Percentiles rank a stretch among this genome's conserved stretches.
phyloP scores from a whole-genome alignment of 352 stramenopile species.

The Elongisporangium undulatum region DNA sequence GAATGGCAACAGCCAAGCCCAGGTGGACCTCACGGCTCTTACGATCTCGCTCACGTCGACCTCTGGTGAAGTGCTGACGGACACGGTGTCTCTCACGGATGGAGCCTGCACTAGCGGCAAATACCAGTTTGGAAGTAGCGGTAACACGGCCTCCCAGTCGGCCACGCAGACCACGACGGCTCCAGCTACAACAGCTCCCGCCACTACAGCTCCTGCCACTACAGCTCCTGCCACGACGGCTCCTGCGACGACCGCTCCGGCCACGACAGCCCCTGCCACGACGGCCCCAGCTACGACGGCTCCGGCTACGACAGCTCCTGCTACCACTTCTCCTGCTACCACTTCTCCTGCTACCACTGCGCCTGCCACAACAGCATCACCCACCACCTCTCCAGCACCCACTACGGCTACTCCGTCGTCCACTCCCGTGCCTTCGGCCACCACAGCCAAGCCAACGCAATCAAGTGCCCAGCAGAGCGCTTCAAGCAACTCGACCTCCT shows the following conservation, averaged over 20 bases:
- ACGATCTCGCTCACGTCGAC: slow-evolving; percentile 40
- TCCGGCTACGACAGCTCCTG: background rate
- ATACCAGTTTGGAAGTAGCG: slow-evolving; percentile 29
- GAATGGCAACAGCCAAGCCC: slow-evolving; percentile 23
- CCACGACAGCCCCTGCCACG: slow-evolving; percentile 2
- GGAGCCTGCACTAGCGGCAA: slow-evolving; percentile 33
- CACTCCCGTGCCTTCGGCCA: background rate
- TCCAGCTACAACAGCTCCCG: slow-evolving; percentile 8
- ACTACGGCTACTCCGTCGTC: background rate
- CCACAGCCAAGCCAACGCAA: background rate
- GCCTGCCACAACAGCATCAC: background rate
- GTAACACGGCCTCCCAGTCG: background rate
- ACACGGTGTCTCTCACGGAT: slow-evolving; percentile 34
- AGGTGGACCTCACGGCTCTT: slow-evolving; percentile 26
- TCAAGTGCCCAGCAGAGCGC: background rate
- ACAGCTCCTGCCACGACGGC: slow-evolving; percentile 5
- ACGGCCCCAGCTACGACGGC: background rate
- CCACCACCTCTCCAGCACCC: background rate
- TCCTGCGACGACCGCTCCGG: slow-evolving; percentile 5
- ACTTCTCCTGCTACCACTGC: background rate
- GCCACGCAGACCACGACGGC: background rate
- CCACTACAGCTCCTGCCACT: background rate
- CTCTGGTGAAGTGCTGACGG: slow-evolving; percentile 29
- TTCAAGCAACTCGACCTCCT: background rate
- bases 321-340: background rate